phyloP scores from a whole-genome alignment of 768 basidiomycete genomes.

The Termitomyces sp. region DNA sequence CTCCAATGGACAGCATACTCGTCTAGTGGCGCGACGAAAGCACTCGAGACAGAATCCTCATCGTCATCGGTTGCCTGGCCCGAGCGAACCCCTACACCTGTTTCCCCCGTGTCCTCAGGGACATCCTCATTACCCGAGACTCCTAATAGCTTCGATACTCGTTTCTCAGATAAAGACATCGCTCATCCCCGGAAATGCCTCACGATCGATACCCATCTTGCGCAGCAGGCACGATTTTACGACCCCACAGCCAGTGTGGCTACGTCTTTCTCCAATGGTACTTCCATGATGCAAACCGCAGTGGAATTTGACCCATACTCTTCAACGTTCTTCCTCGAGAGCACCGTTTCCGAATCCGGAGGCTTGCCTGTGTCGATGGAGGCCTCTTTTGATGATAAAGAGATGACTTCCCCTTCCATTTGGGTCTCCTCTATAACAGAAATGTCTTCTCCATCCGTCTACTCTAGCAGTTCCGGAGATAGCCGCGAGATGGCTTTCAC shows the following conservation, averaged over 20 bases:
- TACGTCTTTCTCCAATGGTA: constrained; percentile 41
- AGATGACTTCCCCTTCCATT: constrained; percentile 44
- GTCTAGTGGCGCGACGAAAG: constrained; percentile 49
- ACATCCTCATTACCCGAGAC: constrained; percentile 51
- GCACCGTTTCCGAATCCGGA: constrained; percentile 34
- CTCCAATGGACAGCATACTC: constrained; percentile 35
- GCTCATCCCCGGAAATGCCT: constrained; percentile 37
- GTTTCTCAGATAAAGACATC: constrained; percentile 31
- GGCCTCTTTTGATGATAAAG: constrained; percentile 42
- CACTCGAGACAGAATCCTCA: constrained; percentile 44
- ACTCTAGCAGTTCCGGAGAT: constrained; percentile 30
- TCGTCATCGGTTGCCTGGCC: constrained; percentile 39
- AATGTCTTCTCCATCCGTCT: constrained; percentile 40
- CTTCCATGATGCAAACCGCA: constrained; percentile 72
- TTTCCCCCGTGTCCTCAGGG: constrained; percentile 32
- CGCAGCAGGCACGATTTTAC: constrained; percentile 36
- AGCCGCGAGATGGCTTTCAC: constrained; percentile 26
- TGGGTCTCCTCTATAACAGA: constrained; percentile 45
- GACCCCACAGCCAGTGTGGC: constrained; percentile 37
- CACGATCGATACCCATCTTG: constrained; percentile 54
- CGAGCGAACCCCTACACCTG: constrained; percentile 39
- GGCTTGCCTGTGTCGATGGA: constrained; percentile 18
- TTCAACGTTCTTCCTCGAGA: constrained; percentile 50
- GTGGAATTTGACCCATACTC: constrained; percentile 60
- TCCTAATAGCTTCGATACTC: constrained; percentile 44